Percentiles rank a stretch among this genome's conserved stretches.
phyloP scores from a whole-genome alignment of 2,329 filamentous ascomycete species.

The Clonostachys byssicola region DNA sequence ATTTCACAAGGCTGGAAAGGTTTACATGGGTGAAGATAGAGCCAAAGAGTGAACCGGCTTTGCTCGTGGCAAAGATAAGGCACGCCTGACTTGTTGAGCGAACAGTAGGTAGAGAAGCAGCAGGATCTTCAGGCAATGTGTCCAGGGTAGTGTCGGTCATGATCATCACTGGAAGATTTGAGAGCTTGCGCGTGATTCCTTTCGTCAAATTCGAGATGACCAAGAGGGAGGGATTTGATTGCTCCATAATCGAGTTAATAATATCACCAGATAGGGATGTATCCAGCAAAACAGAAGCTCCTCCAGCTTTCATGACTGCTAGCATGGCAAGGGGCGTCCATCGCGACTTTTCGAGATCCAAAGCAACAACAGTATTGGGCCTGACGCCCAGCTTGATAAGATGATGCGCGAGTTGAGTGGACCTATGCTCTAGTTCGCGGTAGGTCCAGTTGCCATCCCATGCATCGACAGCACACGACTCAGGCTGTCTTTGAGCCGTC shows the following conservation, averaged over 20 bases:
- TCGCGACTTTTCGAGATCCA: constrained; percentile 13
- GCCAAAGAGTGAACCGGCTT: too few relatives aligned
- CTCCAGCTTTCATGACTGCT: constrained; percentile 7
- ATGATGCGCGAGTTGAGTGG: constrained; percentile 27
- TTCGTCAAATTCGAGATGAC: neutral
- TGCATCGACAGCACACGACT: constrained; percentile 28
- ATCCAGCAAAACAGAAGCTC: constrained; percentile 11
- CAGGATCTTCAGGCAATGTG: too few relatives aligned
- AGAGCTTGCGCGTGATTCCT: neutral
- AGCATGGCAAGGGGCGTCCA: constrained; percentile 14
- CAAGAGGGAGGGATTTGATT: constrained; percentile 1
- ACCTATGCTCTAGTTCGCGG: constrained; percentile 28
- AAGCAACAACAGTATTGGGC: constrained; percentile 8
- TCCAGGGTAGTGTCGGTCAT: too few relatives aligned
- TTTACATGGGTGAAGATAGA: too few relatives aligned
- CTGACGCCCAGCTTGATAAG: constrained; percentile 20
- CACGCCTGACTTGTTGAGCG: too few relatives aligned
- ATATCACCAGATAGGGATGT: constrained; percentile 7
- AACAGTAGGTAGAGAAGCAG: too few relatives aligned
- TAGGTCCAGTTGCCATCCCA: constrained; percentile 40
- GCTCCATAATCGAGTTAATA: neutral
- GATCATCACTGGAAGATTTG: neutral
- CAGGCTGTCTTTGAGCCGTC: constrained; percentile 10
- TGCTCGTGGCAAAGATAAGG: too few relatives aligned
- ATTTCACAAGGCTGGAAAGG: too few relatives aligned